A percentile compares a stretch with the other conserved stretches of the same genome.
Evolutionary conservation across 352 stramenopile genomes (phyloP).

Genomic region (Phytophthora quininea): DNA sequence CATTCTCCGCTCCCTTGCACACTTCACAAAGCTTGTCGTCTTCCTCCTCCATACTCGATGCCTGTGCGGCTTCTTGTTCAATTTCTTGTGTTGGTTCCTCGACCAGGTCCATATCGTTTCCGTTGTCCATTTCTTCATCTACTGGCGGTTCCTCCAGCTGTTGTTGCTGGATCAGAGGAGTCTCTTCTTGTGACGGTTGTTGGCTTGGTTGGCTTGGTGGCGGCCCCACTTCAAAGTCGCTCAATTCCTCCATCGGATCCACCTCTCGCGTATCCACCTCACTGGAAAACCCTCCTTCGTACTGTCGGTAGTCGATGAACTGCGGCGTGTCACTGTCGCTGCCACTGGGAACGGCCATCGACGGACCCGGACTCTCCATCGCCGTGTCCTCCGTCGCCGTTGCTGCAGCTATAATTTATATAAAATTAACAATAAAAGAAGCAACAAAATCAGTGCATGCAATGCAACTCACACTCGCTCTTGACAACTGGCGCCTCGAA

Average conservation of each 20-base stretch:
- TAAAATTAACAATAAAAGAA: background rate
- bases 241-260: slow-evolving; percentile 69
- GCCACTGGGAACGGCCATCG: background rate
- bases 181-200: slow-evolving; percentile 2
- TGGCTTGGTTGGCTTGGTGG: slow-evolving; percentile 8
- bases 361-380: background rate
- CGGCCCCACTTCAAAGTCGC: slow-evolving; percentile 53
- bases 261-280: slow-evolving; percentile 56
- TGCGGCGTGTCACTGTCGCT: slow-evolving; percentile 6
- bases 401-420: background rate
- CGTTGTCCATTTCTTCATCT: slow-evolving; percentile 6
- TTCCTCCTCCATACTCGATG: slow-evolving; percentile 16
- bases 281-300: slow-evolving; percentile 55
- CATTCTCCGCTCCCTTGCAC: slow-evolving; percentile 48
- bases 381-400: background rate
- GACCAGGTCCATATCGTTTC: slow-evolving; percentile 35
- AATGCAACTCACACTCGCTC: slow-evolving; percentile 15
- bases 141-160: background rate
- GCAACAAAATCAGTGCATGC: background rate
- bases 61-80: slow-evolving; percentile 4
- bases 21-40: slow-evolving; percentile 41
- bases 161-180: too few relatives aligned
- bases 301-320: slow-evolving; percentile 36
- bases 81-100: background rate
- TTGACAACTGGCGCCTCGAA: slow-evolving; percentile 21